Conservation (phyloP, 768 basidiomycete genomes). For the Pisolithus orientalis region DNA sequence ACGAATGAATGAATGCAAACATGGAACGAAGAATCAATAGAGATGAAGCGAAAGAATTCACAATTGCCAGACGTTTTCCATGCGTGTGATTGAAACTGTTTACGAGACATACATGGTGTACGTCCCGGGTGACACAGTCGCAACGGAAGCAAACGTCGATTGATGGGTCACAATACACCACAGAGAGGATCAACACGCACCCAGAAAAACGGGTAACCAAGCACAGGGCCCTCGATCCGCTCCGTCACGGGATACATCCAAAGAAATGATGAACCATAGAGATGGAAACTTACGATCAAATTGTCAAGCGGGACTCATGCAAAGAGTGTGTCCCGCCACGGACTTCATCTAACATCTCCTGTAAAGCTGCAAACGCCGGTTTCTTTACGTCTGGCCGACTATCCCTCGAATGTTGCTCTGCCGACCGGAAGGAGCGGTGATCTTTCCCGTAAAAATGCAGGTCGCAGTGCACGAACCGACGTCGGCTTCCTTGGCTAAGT, state of each 20-base stretch:
- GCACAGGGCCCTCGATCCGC: background rate
- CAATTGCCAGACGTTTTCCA: slow-evolving; percentile 19
- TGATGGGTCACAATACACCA: background rate
- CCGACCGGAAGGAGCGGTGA: background rate
- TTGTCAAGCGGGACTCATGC: slow-evolving; percentile 17
- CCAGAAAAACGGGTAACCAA: background rate
- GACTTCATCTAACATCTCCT: slow-evolving; percentile 14
- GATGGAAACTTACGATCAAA: background rate
- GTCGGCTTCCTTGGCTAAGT: too few species aligned
- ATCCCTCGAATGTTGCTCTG: background rate
- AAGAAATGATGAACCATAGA: slow-evolving; percentile 1
- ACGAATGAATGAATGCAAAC: slow-evolving; percentile 11
- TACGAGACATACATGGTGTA: background rate
- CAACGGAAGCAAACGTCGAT: background rate
- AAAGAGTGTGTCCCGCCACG: slow-evolving; percentile 21
- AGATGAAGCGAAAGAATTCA: slow-evolving; percentile 1
- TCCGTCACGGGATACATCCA: slow-evolving; percentile 5
- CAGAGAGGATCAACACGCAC: background rate
- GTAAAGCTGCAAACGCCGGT: slow-evolving; percentile 4
- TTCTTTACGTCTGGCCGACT: slow-evolving; percentile 7
- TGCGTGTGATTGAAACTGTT: slow-evolving; percentile 8
- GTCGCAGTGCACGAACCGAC: background rate
- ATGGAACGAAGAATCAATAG: slow-evolving; percentile 4
- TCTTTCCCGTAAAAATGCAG: background rate
- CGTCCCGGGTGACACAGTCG: background rate